These are phyloP conservation scores for Cytospora paraplurivora DNA, from an alignment of 2,329 filamentous ascomycete genomes.

Conservation along the genomic window DNA sequence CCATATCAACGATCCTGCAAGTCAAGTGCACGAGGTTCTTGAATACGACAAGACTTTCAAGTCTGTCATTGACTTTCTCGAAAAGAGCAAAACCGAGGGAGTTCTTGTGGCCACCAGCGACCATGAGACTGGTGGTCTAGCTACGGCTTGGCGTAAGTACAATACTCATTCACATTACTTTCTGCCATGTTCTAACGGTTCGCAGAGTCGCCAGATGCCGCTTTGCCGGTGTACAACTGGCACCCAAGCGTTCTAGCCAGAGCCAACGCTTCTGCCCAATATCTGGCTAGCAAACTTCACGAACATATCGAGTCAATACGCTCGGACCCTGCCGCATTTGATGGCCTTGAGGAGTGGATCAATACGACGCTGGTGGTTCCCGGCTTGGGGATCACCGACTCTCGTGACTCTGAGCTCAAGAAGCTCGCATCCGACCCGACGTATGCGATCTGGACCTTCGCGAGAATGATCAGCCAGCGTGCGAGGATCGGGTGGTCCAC, in stretches of 20 bases:
- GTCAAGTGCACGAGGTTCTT: conserved; percentile 89
- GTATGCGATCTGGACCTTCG: conserved; percentile 62
- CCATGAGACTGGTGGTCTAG: conserved; percentile 91
- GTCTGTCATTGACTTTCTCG: conserved; percentile 81
- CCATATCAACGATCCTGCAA: conserved; percentile 79
- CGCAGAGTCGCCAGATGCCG: conserved; percentile 31
- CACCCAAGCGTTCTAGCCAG: conserved; percentile 75
- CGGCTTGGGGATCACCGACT: conserved; percentile 77
- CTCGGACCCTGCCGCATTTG: conserved; percentile 33
- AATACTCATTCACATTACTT: not conserved
- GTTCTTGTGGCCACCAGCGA: conserved; percentile 90
- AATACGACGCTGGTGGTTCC: conserved; percentile 66
- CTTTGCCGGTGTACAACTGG: conserved; percentile 69
- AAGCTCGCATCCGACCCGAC: conserved; percentile 61
- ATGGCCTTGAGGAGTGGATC: conserved; percentile 64
- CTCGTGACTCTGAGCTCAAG: conserved; percentile 69
- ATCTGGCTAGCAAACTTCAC: conserved; percentile 64
- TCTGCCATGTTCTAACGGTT: conserved; percentile 5
- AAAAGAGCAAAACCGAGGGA: conserved; percentile 70
- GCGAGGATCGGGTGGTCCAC: conserved; percentile 93
- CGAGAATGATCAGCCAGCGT: conserved; percentile 83
- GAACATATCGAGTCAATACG: conserved; percentile 54
- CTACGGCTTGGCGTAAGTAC: conserved; percentile 72
- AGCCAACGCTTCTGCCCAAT: conserved; percentile 77
- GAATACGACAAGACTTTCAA: conserved; percentile 89